Percentiles rank a stretch among this genome's conserved stretches.
Evolutionary conservation across 192 early-diverging fungal species (phyloP).

Genomic region (Glomus cerebriforme): DNA sequence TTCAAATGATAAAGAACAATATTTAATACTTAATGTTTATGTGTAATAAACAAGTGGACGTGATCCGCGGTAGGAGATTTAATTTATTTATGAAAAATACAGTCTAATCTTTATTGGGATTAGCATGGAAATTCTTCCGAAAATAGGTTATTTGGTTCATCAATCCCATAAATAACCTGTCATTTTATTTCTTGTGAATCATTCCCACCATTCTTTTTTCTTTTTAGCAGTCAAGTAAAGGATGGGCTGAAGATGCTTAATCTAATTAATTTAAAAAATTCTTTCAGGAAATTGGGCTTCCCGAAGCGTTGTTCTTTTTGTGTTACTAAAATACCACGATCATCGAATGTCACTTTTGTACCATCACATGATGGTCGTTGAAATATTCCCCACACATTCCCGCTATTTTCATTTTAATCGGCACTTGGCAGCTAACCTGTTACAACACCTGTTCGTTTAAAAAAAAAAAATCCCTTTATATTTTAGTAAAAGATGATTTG

Average conservation of each 20-base stretch:
- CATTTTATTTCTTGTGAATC: not conserved
- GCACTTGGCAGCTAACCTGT: not conserved
- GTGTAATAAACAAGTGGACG: not conserved
- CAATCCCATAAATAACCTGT: not conserved
- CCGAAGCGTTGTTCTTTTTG: not conserved
- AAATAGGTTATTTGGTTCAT: not conserved
- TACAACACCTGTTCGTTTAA: not conserved
- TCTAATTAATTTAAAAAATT: no score
- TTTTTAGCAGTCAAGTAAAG: not conserved
- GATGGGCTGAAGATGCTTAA: not conserved
- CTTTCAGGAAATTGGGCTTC: not conserved
- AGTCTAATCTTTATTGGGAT: not conserved
- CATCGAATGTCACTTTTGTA: not conserved
- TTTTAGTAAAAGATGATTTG: not conserved
- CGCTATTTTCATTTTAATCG: not conserved
- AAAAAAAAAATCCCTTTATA: not conserved
- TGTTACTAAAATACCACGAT: not conserved
- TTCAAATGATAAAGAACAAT: not conserved
- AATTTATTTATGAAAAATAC: not conserved
- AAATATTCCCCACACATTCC: not conserved
- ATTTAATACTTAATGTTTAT: not conserved
- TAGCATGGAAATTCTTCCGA: not conserved
- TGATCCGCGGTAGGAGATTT: not conserved
- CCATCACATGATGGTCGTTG: not conserved
- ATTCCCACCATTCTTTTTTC: not conserved